Evolutionary conservation across 306 rosid genomes (phyloP).

Genomic region (Medicago truncatula): MtrunA17r5.0-ANR NC_053042.1:35899001-35899500

Average conservation of each 20-base stretch:
- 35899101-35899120: constrained; percentile 8
- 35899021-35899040: constrained; percentile 34
- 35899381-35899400: background rate
- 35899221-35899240: too few species aligned
- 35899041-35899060: constrained; percentile 32
- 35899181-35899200: too few species aligned
- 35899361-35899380: too few species aligned
- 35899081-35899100: constrained; percentile 27
- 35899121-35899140: background rate
- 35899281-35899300: too few species aligned
- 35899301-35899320: too few species aligned
- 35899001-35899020: constrained; percentile 37
- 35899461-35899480: constrained; percentile 16
- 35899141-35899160: background rate
- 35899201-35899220: too few species aligned
- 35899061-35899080: constrained; percentile 33
- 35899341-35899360: too few species aligned
- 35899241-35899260: too few species aligned
- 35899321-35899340: too few species aligned
- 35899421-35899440: constrained; percentile 4
- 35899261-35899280: too few species aligned
- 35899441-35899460: constrained; percentile 28
- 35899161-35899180: background rate
- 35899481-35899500: background rate
- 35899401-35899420: constrained; percentile 1